phyloP scores from a whole-genome alignment of 1,284 basidiomycete species.

The Melampsora medusae region DNA sequence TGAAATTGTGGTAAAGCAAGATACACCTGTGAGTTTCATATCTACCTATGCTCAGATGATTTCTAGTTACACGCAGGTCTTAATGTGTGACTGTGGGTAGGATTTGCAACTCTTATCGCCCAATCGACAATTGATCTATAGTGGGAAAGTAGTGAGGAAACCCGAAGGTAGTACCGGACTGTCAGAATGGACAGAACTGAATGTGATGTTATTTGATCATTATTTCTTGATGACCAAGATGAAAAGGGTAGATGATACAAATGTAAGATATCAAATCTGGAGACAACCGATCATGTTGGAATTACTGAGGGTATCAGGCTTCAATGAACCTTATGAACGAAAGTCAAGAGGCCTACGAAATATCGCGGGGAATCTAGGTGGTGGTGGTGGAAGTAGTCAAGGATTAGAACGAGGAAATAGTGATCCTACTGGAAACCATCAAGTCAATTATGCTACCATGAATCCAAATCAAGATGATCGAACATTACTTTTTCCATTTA shows the following conservation, averaged over 20 bases:
- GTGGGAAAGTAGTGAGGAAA: conserved; percentile 75
- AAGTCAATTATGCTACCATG: not conserved
- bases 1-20: conserved; percentile 29
- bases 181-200: conserved; percentile 76
- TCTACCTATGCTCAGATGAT: not conserved
- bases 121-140: conserved; percentile 59
- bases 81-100: not conserved
- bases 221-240: conserved; percentile 62
- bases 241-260: conserved; percentile 19
- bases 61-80: not conserved
- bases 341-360: conserved; percentile 35
- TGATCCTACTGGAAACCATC: conserved; percentile 9
- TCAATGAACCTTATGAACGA: conserved; percentile 28
- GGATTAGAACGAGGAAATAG: conserved; percentile 37
- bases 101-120: conserved; percentile 40
- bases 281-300: conserved; percentile 33
- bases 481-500: conserved; percentile 15
- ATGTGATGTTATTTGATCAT: conserved; percentile 85
- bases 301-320: conserved; percentile 22
- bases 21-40: conserved; percentile 27
- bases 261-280: conserved; percentile 14
- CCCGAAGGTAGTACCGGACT: conserved; percentile 64
- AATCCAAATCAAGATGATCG: conserved; percentile 9
- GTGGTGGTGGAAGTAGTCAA: not conserved
- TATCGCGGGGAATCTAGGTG: conserved; percentile 29